Percentiles rank a stretch among this genome's conserved stretches.
These are phyloP conservation scores for Brassica carinata DNA, from an alignment of 345 rosid genomes.

Conservation along the genomic window DNA sequence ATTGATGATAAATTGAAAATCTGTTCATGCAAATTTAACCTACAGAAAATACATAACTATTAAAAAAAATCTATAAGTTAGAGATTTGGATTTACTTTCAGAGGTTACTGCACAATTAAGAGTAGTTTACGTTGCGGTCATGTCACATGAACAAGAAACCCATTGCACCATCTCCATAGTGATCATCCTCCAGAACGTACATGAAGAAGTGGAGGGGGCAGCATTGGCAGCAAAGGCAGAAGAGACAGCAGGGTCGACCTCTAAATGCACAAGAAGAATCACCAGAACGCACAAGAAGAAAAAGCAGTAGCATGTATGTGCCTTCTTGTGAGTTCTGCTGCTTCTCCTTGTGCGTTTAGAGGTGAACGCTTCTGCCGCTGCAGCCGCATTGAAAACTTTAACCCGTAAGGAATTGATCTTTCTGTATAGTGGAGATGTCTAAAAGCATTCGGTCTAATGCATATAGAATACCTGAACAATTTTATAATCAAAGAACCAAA, in stretches of 20 bases:
- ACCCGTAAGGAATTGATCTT: background rate
- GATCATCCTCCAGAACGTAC: background rate
- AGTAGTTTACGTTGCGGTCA: too few relatives aligned
- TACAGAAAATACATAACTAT: too few relatives aligned
- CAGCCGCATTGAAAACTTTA: too few relatives aligned
- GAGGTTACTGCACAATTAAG: too few relatives aligned
- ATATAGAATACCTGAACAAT: too few relatives aligned
- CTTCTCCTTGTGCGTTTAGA: background rate
- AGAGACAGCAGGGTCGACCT: background rate
- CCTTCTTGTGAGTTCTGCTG: background rate
- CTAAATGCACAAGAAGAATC: background rate
- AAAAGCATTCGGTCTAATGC: background rate
- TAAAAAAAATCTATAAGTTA: too few relatives aligned
- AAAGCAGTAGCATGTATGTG: background rate
- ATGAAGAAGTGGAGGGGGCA: background rate
- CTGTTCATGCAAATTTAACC: too few relatives aligned
- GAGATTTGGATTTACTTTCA: too few relatives aligned
- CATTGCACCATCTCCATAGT: too few relatives aligned
- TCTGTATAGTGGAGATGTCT: background rate
- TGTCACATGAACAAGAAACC: too few relatives aligned
- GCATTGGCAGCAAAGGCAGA: background rate
- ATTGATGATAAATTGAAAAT: too few relatives aligned
- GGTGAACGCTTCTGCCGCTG: background rate
- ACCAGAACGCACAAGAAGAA: background rate
- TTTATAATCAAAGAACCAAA: too few relatives aligned